phyloP scores from a whole-genome alignment of 169 alveolate genomes.

The Plasmodium vinckei region DNA sequence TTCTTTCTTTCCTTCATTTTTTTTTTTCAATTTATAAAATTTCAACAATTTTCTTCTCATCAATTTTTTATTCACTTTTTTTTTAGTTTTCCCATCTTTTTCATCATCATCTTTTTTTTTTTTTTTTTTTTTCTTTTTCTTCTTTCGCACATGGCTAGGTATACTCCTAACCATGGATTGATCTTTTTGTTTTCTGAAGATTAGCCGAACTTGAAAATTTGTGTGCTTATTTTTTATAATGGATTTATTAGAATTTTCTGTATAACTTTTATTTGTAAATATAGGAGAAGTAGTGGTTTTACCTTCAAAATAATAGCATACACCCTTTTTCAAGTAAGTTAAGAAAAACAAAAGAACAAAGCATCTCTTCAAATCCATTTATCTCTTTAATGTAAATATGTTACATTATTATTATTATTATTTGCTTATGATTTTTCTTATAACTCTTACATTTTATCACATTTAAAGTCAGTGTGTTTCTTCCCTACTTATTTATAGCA shows the following conservation, averaged over 20 bases:
- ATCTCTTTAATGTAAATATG: conserved; percentile 1
- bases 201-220: conserved; percentile 52
- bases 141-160: conserved; percentile 64
- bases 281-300: background rate
- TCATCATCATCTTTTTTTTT: conserved; percentile 22
- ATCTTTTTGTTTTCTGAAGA: conserved; percentile 73
- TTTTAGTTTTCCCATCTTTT: conserved; percentile 23
- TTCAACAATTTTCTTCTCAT: conserved; percentile 61
- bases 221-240: conserved; percentile 5
- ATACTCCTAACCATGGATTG: conserved; percentile 77
- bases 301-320: conserved; percentile 8
- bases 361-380: conserved; percentile 64
- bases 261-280: conserved; percentile 18
- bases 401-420: conserved; percentile 5
- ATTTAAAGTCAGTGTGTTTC: too few species aligned
- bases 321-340: conserved; percentile 6
- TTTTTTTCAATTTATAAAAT: conserved; percentile 68
- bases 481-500: too few species aligned
- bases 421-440: background rate
- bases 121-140: conserved; percentile 64
- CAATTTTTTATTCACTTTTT: conserved; percentile 74
- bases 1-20: conserved; percentile 71
- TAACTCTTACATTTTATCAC: background rate
- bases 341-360: conserved; percentile 29
- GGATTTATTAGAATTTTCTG: background rate